These are phyloP conservation scores for Scutellaria minor DNA, from an alignment of 257 asterid species.

Conservation along the genomic window DNA sequence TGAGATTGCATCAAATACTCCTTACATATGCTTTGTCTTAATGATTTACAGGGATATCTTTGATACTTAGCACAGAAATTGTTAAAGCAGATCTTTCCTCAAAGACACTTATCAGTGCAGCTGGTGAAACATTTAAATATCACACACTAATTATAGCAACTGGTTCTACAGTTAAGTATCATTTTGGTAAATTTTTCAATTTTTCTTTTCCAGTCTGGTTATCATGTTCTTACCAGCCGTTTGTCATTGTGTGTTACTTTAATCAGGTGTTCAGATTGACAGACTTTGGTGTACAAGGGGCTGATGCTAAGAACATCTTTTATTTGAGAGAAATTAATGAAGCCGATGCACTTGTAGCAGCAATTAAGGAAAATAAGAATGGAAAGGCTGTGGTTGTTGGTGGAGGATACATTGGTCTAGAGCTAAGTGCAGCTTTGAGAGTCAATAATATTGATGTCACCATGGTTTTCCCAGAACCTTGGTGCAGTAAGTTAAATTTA, in stretches of 20 bases:
- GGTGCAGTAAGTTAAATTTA: constrained; percentile 74
- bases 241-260: constrained; percentile 25
- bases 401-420: constrained; percentile 91
- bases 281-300: constrained; percentile 80
- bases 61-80: constrained; percentile 79
- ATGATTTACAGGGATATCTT: constrained; percentile 48
- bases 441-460: constrained; percentile 67
- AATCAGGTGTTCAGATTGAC: constrained; percentile 67
- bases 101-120: constrained; percentile 66
- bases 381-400: constrained; percentile 86
- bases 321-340: constrained; percentile 83
- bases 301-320: constrained; percentile 75
- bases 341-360: constrained; percentile 80
- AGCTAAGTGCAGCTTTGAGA: constrained; percentile 83
- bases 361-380: constrained; percentile 64
- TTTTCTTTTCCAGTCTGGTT: neutral
- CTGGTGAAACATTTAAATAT: constrained; percentile 66
- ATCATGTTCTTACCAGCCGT: constrained; percentile 11
- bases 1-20: neutral
- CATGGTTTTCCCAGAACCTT: constrained; percentile 93
- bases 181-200: neutral
- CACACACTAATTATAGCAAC: constrained; percentile 74
- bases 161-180: constrained; percentile 68
- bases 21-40: constrained; percentile 27
- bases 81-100: constrained; percentile 75